Evolutionary conservation across 805 yeast species (phyloP), one percentile per base, ranked within the genome.

Genomic region (Metschnikowia vanudenii): DNA sequence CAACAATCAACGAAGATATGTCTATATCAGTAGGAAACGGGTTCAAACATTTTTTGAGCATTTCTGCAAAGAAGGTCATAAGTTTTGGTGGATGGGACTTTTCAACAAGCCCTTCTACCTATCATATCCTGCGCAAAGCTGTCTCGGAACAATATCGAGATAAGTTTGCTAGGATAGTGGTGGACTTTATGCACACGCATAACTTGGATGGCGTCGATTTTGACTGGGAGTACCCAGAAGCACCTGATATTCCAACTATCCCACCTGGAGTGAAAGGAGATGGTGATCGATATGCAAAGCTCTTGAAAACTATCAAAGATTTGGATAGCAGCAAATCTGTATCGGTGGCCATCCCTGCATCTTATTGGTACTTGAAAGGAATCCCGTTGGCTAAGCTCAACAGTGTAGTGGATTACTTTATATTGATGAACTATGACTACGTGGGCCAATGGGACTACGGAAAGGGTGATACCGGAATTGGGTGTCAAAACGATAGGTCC

Each of bases 1-100:
- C 38, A 4, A 36, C 38, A 4, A 36, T 36, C 16, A 20, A 19
- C 16, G 13, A 36, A 4, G 38, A 36, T 13, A 2, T 36, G 17
- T 20, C 29, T 19, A 36, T 36, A 11, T 10, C 18, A 10, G 26
- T 36, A 4, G 38, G 38, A 3, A 13, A 19, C 20, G 38, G 38
- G 5, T 36, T 36, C 12, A 5, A 36, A 19, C 4, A 20, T 5
- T 36, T 36, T 14, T 4, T 12, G 29, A 22, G 6, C 7, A 36
- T 36, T 5, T 10, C 13, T 3, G 9, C 38, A 3, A 36, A 36
- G 13, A 36, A 36, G 13, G 38, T 36, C 29, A 22, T 36, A 9
- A 36, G 30, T 36, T 36, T 36, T 20, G 38, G 38, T 7, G 38
- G 38, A 29, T 36, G 38, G 38, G 38, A 36, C 17, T 22, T 20